Base-by-base conservation (phyloP, 768 basidiomycete species). In the Pulveroboletus sp. region DNA sequence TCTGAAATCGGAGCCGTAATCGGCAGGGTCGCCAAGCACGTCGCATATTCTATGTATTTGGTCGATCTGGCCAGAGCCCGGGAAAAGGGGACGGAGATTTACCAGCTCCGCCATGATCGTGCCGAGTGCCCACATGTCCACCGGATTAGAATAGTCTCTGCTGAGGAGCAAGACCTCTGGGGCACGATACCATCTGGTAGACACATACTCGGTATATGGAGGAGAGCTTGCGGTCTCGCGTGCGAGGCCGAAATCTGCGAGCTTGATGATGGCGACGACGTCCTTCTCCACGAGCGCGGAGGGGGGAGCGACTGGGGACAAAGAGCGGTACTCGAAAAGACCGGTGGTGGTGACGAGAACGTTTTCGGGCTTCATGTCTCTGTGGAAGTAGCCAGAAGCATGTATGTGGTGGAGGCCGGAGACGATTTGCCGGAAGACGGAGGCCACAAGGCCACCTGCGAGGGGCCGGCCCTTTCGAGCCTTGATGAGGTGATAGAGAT, bases 361-460 rank as follows among this genome's bases (percentile, higher is more conserved):
- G 62, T 99, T 99, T 69, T 99, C 96, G 31, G 96, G 96, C 71
- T 99, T 99, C 93, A 99, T 96, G 68, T 99, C 96, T 42, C 96
- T 89, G 71, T 99, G 96, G 71, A 99, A 99, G 71, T 95, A 99
- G 30, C 95, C 96, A 26, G 85, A 76, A 13, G 76, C 67, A 69
- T 99, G 96, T 57, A 97, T 92, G 69, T 99, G 96, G 62, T 92
- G 76, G 30, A 99, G 80, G 32, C 96, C 96, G 14, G 81, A 74
- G 38, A 91, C 83, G 61, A 94, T 89, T 71, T 99, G 96, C 49
- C 80, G 83, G 68, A 96, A 97, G 59, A 97, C 93, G 61, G 89
- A 91, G 20, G 93, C 89, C 54, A 95, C 87, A 58, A 99, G 86
- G 56, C 96, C 96, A 38, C 92, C 91, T n/a, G 96, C 95, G 53